Percentiles rank a stretch among this genome's conserved stretches.
Evolutionary conservation across 306 rosid genomes (phyloP).

Genomic region (barrel medic (Medicago truncatula)): MtrunA17r5.0-ANR NC_053049.1:5802501-5803000

Average conservation of each 20-base stretch:
- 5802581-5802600: too few relatives aligned
- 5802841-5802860: slow-evolving; percentile 39
- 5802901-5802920: slow-evolving; percentile 44
- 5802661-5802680: background rate
- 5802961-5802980: slow-evolving; percentile 25
- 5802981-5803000: slow-evolving; percentile 28
- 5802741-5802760: slow-evolving; percentile 39
- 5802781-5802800: slow-evolving; percentile 55
- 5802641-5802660: too few relatives aligned
- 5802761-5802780: slow-evolving; percentile 53
- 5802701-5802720: slow-evolving; percentile 45
- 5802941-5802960: slow-evolving; percentile 30
- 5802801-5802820: slow-evolving; percentile 44
- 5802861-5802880: slow-evolving; percentile 1
- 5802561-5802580: too few relatives aligned
- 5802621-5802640: too few relatives aligned
- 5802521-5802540: slow-evolving; percentile 30
- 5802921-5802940: slow-evolving; percentile 46
- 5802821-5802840: slow-evolving; percentile 44
- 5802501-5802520: slow-evolving; percentile 16
- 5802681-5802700: slow-evolving; percentile 24
- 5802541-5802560: slow-evolving; percentile 20
- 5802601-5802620: too few relatives aligned
- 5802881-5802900: slow-evolving; percentile 43
- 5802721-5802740: slow-evolving; percentile 37